Evolutionary conservation across 768 basidiomycete genomes (phyloP), one percentile per base, ranked within the genome.

Genomic region (Russula sp.): DNA sequence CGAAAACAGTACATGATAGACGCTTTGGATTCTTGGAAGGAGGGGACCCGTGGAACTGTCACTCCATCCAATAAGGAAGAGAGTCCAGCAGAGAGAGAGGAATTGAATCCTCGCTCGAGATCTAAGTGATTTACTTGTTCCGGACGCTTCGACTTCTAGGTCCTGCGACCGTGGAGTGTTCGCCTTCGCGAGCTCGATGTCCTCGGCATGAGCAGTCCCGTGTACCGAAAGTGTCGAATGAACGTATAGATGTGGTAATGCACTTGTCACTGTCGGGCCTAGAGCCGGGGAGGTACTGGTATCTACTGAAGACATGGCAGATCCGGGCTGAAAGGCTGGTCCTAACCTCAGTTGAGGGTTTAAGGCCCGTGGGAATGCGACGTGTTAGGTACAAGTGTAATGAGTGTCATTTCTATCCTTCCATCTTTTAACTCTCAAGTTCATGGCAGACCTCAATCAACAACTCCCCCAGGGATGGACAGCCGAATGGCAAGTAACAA

Each of bases 401-500:
- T 44, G 34, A 35, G 34, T 52, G 48, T 50, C 58, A 52, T 18
- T 42, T 31, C 48, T 35, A 27, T 57, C 44, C 44, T 65, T 61
- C 48, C 54, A 39, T 57, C 61, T 55, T 63, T 39, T 61, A 48
- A 39, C 45, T 63, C 50, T 52, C 35, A 61, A 50, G 6, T 55
- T 39, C 56, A 82, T 82, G 80, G 74, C 81, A 48, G 76, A 78
- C 48, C 78, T 79, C 48, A 69, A 74, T n/a, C 82, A 85, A 71
- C 85, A 91, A 73, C 76, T 97, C 42, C 95, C 95, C 63, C 88
- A 88, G 66, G 95, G 94, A 47, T 97, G 95, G 95, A 80, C 82
- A 66, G 90, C 92, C 72, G 88, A 95, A 81, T 97, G 95, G 95
- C 92, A 72, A 68, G 79, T 74, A 56, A 18, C 1, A 1, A 47